A percentile compares a stretch with the other conserved stretches of the same genome.
Conservation (phyloP, 208 protist genomes). For the Histomonas meleagridis region DNA sequence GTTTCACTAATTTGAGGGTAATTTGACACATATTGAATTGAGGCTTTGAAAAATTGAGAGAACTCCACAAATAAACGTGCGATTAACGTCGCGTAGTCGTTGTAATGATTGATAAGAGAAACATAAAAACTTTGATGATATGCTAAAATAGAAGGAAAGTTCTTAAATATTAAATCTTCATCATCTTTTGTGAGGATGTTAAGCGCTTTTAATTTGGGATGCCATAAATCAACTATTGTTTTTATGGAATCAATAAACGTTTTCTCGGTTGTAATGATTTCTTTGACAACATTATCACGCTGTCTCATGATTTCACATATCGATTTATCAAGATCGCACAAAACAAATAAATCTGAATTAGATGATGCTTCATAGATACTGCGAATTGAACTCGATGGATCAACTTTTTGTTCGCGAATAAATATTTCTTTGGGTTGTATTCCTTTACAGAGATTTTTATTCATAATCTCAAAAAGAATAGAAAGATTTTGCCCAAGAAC, state of each 20-base stretch:
- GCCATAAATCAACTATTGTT: background rate
- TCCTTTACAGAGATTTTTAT: too few relatives aligned
- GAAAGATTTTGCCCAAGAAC: too few relatives aligned
- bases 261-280: background rate
- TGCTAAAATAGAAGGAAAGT: background rate
- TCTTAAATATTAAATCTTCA: background rate
- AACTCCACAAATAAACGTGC: background rate
- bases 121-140: background rate
- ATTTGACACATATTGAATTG: background rate
- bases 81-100: background rate
- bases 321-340: too few relatives aligned
- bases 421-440: too few relatives aligned
- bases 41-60: background rate
- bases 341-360: too few relatives aligned
- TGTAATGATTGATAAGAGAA: background rate
- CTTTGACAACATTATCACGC: background rate
- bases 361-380: too few relatives aligned
- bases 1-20: background rate
- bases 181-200: background rate
- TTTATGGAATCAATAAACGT: conserved; percentile 23
- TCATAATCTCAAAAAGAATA: too few relatives aligned
- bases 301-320: background rate
- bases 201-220: background rate
- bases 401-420: too few relatives aligned
- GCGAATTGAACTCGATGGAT: too few relatives aligned